phyloP scores from a whole-genome alignment of 768 basidiomycete species.

The Lentinula detonsa region DNA sequence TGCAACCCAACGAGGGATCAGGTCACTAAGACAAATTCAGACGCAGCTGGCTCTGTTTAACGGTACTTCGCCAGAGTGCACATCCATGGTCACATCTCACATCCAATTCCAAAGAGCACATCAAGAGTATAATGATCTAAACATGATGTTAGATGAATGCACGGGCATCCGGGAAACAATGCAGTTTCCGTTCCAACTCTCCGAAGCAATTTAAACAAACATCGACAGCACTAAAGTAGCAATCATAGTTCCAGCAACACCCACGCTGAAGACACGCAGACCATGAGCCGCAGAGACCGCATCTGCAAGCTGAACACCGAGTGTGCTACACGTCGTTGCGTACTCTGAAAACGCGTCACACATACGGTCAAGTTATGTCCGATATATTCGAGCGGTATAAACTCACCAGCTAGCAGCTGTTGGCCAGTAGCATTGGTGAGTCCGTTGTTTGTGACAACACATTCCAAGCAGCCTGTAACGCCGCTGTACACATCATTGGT shows the following conservation, averaged over 20 bases:
- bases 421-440: conserved; percentile 1
- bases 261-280: not conserved
- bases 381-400: not conserved
- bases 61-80: no score
- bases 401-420: not conserved
- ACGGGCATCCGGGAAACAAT: no score
- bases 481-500: not conserved
- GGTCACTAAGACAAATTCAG: no score
- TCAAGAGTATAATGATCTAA: no score
- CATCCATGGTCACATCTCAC: not conserved
- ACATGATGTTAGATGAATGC: no score
- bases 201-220: not conserved
- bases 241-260: not conserved
- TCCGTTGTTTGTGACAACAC: not conserved
- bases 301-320: not conserved
- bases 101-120: no score
- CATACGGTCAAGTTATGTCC: not conserved
- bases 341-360: not conserved
- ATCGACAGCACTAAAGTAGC: not conserved
- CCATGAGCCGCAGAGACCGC: not conserved
- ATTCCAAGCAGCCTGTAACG: not conserved
- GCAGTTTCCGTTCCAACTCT: not conserved
- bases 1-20: no score
- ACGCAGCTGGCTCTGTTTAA: no score
- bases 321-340: not conserved